Conservation (phyloP, 331 rosid species). For the Spiraea crenata region DNA sequence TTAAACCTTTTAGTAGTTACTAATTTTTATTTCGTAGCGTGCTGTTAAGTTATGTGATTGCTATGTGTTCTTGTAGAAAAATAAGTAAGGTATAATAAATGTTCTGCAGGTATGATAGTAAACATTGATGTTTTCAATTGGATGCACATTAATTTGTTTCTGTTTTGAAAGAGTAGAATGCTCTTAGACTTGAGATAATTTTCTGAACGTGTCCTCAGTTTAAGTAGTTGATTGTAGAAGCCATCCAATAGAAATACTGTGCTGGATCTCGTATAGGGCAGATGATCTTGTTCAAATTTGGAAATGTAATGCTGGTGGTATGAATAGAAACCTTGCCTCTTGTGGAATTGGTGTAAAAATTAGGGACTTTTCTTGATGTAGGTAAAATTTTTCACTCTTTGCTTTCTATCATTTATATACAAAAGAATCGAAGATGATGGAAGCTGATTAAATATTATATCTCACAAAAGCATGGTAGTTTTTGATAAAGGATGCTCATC, state of each 20-base stretch:
- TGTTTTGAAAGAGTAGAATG: slow-evolving; percentile 14
- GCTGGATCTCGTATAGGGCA: slow-evolving; percentile 28
- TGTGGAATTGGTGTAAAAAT: slow-evolving; percentile 9
- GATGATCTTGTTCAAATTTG: slow-evolving; percentile 26
- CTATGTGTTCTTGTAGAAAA: background rate
- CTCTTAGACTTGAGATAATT: background rate
- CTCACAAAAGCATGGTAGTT: background rate
- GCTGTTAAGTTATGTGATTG: background rate
- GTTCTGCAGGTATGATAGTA: slow-evolving; percentile 10
- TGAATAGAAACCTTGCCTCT: slow-evolving; percentile 26
- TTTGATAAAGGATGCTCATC: background rate
- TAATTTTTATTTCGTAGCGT: slow-evolving; percentile 12
- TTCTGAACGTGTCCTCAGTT: slow-evolving; percentile 1
- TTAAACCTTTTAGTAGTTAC: background rate
- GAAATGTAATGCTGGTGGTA: slow-evolving; percentile 22
- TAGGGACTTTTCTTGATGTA: slow-evolving; percentile 20
- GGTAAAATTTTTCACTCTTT: slow-evolving; percentile 15
- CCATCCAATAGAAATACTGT: background rate
- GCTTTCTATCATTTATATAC: background rate
- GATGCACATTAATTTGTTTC: slow-evolving; percentile 17
- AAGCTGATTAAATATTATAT: slow-evolving; percentile 16
- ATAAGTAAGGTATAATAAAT: background rate
- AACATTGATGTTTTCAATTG: slow-evolving; percentile 11
- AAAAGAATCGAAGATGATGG: background rate
- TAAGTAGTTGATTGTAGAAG: slow-evolving; percentile 4